Percentiles rank a stretch among this genome's conserved stretches.
Evolutionary conservation across 202 grass and related monocot genomes (phyloP).

Genomic region (Schoenoplectus triqueter): DNA sequence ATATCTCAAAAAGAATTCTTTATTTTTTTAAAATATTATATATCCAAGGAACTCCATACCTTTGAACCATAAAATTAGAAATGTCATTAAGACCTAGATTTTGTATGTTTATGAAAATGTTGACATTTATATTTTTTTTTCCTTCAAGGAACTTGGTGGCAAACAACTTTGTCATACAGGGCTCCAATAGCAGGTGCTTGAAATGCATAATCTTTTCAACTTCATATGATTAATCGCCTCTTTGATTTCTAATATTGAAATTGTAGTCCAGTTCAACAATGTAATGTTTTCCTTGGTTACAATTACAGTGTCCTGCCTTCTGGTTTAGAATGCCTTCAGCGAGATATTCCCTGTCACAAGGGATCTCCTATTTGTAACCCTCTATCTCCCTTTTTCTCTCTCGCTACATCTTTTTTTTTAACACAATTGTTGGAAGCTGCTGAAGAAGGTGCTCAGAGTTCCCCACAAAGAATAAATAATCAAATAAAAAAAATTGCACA

Average conservation of each 20-base stretch:
- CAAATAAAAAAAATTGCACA: not conserved
- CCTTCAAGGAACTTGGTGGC: constrained; percentile 75
- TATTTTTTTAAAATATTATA: not conserved
- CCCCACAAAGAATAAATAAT: not conserved
- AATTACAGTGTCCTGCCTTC: constrained; percentile 59
- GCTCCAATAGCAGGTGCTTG: constrained; percentile 57
- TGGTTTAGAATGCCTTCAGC: constrained; percentile 70
- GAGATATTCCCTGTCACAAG: constrained; percentile 67
- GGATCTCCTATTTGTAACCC: constrained; percentile 61
- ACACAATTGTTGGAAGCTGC: not conserved
- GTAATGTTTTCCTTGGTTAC: not conserved
- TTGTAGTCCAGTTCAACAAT: not conserved
- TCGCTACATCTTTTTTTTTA: not conserved
- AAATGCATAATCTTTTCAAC: no score
- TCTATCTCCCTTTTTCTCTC: not conserved
- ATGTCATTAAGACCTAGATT: not conserved
- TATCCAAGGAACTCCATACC: constrained; percentile 23
- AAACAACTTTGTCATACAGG: constrained; percentile 67
- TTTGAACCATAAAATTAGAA: not conserved
- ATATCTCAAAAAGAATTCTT: not conserved
- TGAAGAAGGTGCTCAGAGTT: not conserved
- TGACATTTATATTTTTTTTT: not conserved
- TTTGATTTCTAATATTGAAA: not conserved
- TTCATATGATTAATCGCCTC: constrained; percentile 1
- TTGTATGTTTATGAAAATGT: constrained; percentile 17